Percentiles rank a stretch among this genome's conserved stretches.
These are phyloP conservation scores for Thermomucor indicae-seudaticae DNA, from an alignment of 371 early-diverging fungal genomes.

Conservation along the genomic window DNA sequence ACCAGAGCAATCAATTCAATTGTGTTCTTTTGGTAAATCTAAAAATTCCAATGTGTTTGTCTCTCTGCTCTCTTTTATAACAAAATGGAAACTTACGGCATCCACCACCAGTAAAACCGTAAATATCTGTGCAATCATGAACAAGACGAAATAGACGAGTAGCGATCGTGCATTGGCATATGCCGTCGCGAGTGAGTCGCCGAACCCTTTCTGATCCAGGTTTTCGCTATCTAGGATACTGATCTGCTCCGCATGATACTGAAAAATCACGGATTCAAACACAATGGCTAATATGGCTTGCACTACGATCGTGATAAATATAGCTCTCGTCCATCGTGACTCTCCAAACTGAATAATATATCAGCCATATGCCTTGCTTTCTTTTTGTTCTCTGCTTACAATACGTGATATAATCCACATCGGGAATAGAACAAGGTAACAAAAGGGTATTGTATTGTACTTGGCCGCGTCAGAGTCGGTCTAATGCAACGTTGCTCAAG, in stretches of 20 bases:
- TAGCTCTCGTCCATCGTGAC: slow-evolving; percentile 44
- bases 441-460: no score
- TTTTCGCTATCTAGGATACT: slow-evolving; percentile 29
- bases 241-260: slow-evolving; percentile 27
- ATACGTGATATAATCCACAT: slow-evolving; percentile 38
- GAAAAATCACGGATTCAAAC: slow-evolving; percentile 40
- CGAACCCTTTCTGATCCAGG: slow-evolving; percentile 25
- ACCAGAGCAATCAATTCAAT: slow-evolving; percentile 48
- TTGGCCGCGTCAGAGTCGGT: no score
- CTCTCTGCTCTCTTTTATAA: neutral
- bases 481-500: no score
- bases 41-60: neutral
- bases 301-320: slow-evolving; percentile 27
- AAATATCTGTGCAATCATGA: slow-evolving; percentile 45
- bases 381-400: slow-evolving; percentile 17
- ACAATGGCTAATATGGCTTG: slow-evolving; percentile 37
- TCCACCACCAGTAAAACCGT: slow-evolving; percentile 36
- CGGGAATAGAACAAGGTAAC: slow-evolving; percentile 2
- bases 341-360: slow-evolving; percentile 39
- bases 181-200: slow-evolving; percentile 18
- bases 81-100: slow-evolving; percentile 26
- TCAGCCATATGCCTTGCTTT: neutral
- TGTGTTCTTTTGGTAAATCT: slow-evolving; percentile 48
- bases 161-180: slow-evolving; percentile 45
- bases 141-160: slow-evolving; percentile 38